These are phyloP conservation scores for Candida anglica DNA, from an alignment of 805 yeast genomes.

Conservation along the genomic window DNA sequence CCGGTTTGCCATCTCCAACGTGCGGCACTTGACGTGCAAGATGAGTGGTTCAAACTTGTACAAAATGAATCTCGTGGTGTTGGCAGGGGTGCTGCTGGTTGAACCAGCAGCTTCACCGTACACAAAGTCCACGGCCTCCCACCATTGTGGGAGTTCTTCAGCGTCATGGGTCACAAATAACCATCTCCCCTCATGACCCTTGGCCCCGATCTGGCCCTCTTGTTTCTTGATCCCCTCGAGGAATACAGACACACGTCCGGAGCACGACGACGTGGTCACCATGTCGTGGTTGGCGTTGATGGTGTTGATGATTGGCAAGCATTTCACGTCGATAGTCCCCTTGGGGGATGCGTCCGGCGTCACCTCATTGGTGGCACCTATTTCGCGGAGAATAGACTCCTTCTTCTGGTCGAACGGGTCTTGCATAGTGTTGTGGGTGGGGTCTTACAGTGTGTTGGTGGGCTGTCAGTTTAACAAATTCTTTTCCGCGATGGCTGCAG, in stretches of 20 bases:
- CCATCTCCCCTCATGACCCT: slow-evolving; percentile 86
- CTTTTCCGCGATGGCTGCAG: no score
- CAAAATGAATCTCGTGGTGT: slow-evolving; percentile 50
- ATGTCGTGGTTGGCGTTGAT: slow-evolving; percentile 61
- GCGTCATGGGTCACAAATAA: slow-evolving; percentile 71
- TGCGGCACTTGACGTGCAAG: slow-evolving; percentile 76
- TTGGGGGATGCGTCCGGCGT: slow-evolving; percentile 77
- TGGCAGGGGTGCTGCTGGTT: no score
- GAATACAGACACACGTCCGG: slow-evolving; percentile 82
- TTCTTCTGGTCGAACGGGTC: slow-evolving; percentile 71
- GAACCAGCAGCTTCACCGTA: slow-evolving; percentile 2
- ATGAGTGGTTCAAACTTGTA: slow-evolving; percentile 85
- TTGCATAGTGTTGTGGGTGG: slow-evolving; percentile 30
- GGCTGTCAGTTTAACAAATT: no score
- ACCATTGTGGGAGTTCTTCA: slow-evolving; percentile 46
- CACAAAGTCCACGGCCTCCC: slow-evolving; percentile 24
- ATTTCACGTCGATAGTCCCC: slow-evolving; percentile 74
- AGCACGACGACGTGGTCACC: slow-evolving; percentile 87
- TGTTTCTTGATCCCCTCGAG: slow-evolving; percentile 61
- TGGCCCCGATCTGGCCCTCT: slow-evolving; percentile 59
- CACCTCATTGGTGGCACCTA: slow-evolving; percentile 36
- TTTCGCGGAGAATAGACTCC: slow-evolving; percentile 47
- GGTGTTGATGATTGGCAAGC: slow-evolving; percentile 66
- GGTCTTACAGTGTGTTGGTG: no score
- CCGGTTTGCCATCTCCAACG: slow-evolving; percentile 51